Evolutionary conservation across 768 basidiomycete species (phyloP).

Genomic region (Rhodotorula kratochvilovae): DNA sequence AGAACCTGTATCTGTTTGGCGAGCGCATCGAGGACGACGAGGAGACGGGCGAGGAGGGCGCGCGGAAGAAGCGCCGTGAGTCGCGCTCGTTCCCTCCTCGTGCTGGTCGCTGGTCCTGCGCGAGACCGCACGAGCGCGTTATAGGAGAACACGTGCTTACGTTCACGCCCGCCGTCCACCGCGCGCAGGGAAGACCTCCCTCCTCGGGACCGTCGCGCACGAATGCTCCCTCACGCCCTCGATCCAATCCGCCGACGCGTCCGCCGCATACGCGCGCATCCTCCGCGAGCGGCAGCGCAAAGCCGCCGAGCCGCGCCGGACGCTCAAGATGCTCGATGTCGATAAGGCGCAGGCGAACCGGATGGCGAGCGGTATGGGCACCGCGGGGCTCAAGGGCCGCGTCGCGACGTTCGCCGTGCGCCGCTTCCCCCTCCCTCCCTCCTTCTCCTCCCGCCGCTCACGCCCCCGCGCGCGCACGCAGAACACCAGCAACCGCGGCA

Average conservation of each 20-base stretch:
- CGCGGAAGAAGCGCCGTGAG: slow-evolving; percentile 28
- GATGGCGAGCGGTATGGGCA: slow-evolving; percentile 36
- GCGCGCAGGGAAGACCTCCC: slow-evolving; percentile 25
- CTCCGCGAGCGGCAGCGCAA: slow-evolving; percentile 40
- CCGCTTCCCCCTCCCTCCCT: neutral
- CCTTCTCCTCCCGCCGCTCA: neutral
- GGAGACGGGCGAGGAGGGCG: slow-evolving; percentile 53
- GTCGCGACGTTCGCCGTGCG: slow-evolving; percentile 39
- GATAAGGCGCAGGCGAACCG: slow-evolving; percentile 38
- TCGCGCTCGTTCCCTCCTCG: neutral
- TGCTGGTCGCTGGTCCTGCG: too few relatives aligned
- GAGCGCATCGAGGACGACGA: slow-evolving; percentile 66
- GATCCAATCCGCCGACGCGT: slow-evolving; percentile 19
- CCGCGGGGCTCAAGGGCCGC: slow-evolving; percentile 32
- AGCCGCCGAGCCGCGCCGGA: slow-evolving; percentile 42
- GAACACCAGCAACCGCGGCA: slow-evolving; percentile 3
- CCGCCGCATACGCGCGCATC: slow-evolving; percentile 40
- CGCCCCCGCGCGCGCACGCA: neutral
- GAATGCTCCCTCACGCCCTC: slow-evolving; percentile 42
- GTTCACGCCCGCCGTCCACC: too few relatives aligned
- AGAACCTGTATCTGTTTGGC: slow-evolving; percentile 79
- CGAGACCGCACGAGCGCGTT: too few relatives aligned
- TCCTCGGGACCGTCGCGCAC: slow-evolving; percentile 40
- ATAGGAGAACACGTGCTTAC: too few relatives aligned
- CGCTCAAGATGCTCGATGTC: slow-evolving; percentile 39